A percentile compares a stretch with the other conserved stretches of the same genome.
These are phyloP conservation scores for Chloropicon primus DNA, from an alignment of 139 green algal genomes.

Conservation along the genomic window DNA sequence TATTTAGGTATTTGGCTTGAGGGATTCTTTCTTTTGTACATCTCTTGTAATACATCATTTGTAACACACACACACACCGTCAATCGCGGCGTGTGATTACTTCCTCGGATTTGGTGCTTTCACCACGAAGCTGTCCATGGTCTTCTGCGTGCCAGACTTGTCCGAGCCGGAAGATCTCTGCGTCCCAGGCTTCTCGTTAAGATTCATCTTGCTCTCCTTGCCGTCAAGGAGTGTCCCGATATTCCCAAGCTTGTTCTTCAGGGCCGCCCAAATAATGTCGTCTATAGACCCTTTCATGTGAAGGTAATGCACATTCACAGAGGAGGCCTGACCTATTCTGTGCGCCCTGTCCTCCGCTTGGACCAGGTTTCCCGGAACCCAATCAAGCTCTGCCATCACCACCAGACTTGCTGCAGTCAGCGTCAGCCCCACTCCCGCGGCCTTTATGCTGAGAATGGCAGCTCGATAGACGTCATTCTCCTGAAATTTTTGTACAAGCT, in stretches of 20 bases:
- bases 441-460: slow-evolving; percentile 76
- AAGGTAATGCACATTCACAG: slow-evolving; percentile 81
- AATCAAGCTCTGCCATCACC: slow-evolving; percentile 63
- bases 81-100: background rate
- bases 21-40: too few species aligned
- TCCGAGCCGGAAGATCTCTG: background rate
- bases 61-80: too few species aligned
- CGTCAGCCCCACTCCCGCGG: slow-evolving; percentile 80
- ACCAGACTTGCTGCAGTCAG: slow-evolving; percentile 69
- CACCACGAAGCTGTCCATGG: background rate
- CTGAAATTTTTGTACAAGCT: slow-evolving; percentile 47
- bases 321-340: slow-evolving; percentile 48
- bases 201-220: background rate
- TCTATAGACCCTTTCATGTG: slow-evolving; percentile 29
- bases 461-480: slow-evolving; percentile 16
- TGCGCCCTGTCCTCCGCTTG: slow-evolving; percentile 79
- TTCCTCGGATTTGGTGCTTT: background rate
- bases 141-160: background rate
- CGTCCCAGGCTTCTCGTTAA: background rate
- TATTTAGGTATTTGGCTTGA: slow-evolving; percentile 16
- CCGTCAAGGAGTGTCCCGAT: background rate
- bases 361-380: slow-evolving; percentile 32
- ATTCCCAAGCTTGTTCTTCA: background rate
- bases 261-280: background rate
- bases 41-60: too few species aligned